Evolutionary conservation across 352 stramenopile species (phyloP), one percentile per base, ranked within the genome.

Genomic region (Pythium scleroteichum): DNA sequence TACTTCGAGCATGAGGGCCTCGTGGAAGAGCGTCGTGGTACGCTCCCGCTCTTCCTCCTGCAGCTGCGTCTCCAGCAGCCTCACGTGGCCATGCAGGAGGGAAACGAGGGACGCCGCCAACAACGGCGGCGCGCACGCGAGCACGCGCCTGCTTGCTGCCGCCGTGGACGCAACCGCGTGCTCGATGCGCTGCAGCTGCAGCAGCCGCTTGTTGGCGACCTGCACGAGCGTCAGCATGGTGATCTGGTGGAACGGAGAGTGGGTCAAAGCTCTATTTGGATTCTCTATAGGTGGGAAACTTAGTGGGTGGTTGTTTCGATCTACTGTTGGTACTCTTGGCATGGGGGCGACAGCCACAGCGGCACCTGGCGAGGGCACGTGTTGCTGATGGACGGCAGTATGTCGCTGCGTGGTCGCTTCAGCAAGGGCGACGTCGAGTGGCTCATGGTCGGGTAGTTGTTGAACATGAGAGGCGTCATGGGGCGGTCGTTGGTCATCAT

Each of bases 341-440:
- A 44, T 7, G 59, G 52, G 3, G 59, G 59, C 32, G 59, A 62
- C 23, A 61, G 45, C 59, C 59, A 67, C 23, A 67, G 44, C 22
- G 59, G 52, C 59, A 61, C 56, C 32, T 50, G 44, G 4, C 59
- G 59, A 17, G 59, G 59, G 27, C 51, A 60, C 0, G 33, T 16
- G 10, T 6, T 17, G n/a, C n/a, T n/a, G 27, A 46, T 4, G 23
- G 44, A 26, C n/a, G 52, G 35, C 27, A 57, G 24, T 35, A 52
- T 1, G 51, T 62, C 46, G 33, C 16, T 46, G 35, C 59, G 51
- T 3, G 29, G 51, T 26, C 52, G 50, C 59, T 67, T 67, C 17
- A 52, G 38, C 10, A 60, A 23, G 2, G 60, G 60, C 46, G 60
- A 62, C 14, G 60, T 27, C 20, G 46, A 57, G 51, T 27, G 33